These are phyloP conservation scores for Angomonas deanei DNA, from an alignment of 208 protist genomes.

Conservation along the genomic window DNA sequence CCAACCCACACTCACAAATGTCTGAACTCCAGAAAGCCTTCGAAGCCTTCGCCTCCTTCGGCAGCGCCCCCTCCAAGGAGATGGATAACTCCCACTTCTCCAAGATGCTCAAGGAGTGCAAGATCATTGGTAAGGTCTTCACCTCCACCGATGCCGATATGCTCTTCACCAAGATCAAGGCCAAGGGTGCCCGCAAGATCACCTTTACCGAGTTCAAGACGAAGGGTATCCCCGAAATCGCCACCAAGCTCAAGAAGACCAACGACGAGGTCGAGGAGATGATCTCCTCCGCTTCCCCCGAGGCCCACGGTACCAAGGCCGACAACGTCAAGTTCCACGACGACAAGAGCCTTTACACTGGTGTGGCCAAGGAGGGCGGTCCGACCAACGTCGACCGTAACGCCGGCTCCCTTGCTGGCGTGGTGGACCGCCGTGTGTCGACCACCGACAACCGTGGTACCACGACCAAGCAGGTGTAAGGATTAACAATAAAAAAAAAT, in stretches of 20 bases:
- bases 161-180: slow-evolving; percentile 89
- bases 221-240: slow-evolving; percentile 79
- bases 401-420: slow-evolving; percentile 67
- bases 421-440: slow-evolving; percentile 75
- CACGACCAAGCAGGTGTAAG: slow-evolving; percentile 68
- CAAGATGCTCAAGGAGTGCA: slow-evolving; percentile 90
- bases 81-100: slow-evolving; percentile 90
- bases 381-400: slow-evolving; percentile 90
- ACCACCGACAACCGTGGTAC: slow-evolving; percentile 74
- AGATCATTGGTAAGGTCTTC: slow-evolving; percentile 87
- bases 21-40: slow-evolving; percentile 52
- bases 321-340: slow-evolving; percentile 88
- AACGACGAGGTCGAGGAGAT: slow-evolving; percentile 53
- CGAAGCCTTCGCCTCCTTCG: slow-evolving; percentile 86
- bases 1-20: slow-evolving; percentile 11
- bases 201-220: slow-evolving; percentile 62
- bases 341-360: slow-evolving; percentile 89
- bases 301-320: slow-evolving; percentile 73
- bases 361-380: slow-evolving; percentile 83
- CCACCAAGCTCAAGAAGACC: slow-evolving; percentile 81
- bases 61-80: slow-evolving; percentile 71
- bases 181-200: slow-evolving; percentile 85
- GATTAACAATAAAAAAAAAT: neutral
- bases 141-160: slow-evolving; percentile 86
- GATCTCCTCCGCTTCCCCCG: slow-evolving; percentile 37